phyloP scores from a whole-genome alignment of 768 basidiomycete genomes.

The Tricholoma furcatifolium region DNA sequence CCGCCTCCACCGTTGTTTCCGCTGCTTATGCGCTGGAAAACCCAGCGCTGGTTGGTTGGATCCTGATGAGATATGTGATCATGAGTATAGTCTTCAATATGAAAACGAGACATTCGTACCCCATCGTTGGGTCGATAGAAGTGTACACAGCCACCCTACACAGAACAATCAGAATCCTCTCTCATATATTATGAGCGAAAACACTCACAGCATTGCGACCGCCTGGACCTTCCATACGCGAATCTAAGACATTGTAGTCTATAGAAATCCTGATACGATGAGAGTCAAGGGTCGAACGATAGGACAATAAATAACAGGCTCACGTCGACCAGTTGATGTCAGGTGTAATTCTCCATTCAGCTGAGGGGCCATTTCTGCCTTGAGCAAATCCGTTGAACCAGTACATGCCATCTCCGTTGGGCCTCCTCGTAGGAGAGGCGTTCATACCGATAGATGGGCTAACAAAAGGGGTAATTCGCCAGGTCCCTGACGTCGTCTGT shows the following conservation, averaged over 20 bases:
- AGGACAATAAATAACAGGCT: background rate
- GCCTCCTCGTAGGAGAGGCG: background rate
- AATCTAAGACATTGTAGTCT: background rate
- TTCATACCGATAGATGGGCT: background rate
- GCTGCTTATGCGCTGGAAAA: background rate
- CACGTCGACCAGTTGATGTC: background rate
- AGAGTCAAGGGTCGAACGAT: background rate
- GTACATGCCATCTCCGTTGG: background rate
- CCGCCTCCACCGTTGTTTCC: background rate
- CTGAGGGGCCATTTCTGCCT: background rate
- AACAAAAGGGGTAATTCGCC: background rate
- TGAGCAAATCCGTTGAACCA: slow-evolving; percentile 1
- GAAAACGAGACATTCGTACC: background rate
- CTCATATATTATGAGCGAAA: background rate
- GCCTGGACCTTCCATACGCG: background rate
- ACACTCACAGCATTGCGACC: background rate
- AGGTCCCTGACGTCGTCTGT: background rate
- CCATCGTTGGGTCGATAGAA: background rate
- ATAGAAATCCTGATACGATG: background rate
- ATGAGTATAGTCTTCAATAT: background rate
- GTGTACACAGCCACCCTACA: background rate
- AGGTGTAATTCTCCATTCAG: background rate
- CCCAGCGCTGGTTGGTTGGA: background rate
- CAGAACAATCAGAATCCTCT: background rate
- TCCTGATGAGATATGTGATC: background rate